phyloP scores from a whole-genome alignment of 2,329 filamentous ascomycete species.

The Orbilia blumenaviensis region DNA sequence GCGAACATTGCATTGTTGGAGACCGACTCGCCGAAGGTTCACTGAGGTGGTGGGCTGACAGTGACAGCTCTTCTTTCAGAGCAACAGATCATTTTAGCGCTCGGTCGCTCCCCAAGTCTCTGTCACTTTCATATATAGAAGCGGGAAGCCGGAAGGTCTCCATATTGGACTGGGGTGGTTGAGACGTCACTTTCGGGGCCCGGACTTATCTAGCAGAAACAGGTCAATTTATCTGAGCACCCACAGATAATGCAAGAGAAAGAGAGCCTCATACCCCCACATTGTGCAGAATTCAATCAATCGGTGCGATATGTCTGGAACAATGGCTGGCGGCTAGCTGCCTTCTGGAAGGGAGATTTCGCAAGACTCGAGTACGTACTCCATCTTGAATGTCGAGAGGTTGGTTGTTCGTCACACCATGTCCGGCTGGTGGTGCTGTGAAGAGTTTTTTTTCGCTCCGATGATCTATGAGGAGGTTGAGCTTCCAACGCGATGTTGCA shows the following conservation, averaged over 20 bases:
- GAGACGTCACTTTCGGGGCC: slow-evolving; percentile 30
- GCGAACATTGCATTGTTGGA: slow-evolving; percentile 38
- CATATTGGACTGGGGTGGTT: slow-evolving; percentile 8
- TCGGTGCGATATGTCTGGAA: slow-evolving; percentile 4
- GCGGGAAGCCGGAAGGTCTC: slow-evolving; percentile 39
- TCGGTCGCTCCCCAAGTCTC: slow-evolving; percentile 22
- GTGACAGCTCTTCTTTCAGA: slow-evolving; percentile 29
- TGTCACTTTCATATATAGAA: slow-evolving; percentile 43
- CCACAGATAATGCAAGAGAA: slow-evolving; percentile 1
- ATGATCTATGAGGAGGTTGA: neutral
- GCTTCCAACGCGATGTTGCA: neutral
- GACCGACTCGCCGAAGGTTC: slow-evolving; percentile 21
- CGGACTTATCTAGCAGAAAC: slow-evolving; percentile 5
- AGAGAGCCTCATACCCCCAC: slow-evolving; percentile 36
- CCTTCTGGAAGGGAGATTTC: slow-evolving; percentile 6
- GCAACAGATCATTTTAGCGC: slow-evolving; percentile 43
- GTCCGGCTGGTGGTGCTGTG: neutral
- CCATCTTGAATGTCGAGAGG: neutral
- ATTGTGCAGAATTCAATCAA: neutral
- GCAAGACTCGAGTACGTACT: too few species aligned
- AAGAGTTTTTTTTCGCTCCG: neutral
- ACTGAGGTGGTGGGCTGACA: slow-evolving; percentile 21
- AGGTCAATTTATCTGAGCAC: slow-evolving; percentile 32
- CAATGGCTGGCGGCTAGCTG: slow-evolving; percentile 22
- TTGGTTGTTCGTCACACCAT: neutral